Percentiles rank a stretch among this genome's conserved stretches.
phyloP scores from a whole-genome alignment of 1,284 basidiomycete species.

The Pulveroboletus sp. region DNA sequence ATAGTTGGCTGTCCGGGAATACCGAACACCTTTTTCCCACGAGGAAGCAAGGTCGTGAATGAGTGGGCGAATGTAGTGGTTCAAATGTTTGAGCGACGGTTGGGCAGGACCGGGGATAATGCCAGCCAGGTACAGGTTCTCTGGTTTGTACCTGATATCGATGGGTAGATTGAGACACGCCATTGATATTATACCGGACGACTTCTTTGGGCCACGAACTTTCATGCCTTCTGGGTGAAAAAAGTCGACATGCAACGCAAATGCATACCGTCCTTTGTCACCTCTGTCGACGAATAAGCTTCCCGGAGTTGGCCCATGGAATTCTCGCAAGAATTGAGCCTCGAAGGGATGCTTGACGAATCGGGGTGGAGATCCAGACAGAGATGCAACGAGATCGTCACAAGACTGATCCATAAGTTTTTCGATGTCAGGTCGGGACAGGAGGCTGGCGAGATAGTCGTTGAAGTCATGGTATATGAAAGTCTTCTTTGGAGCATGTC shows the following conservation, averaged over 20 bases:
- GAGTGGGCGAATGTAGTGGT: slow-evolving; percentile 15
- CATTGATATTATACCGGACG: slow-evolving; percentile 5
- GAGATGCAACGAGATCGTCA: not conserved
- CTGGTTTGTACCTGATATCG: slow-evolving; percentile 3
- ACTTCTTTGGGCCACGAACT: not conserved
- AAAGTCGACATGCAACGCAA: slow-evolving; percentile 3
- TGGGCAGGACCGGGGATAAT: slow-evolving; percentile 18
- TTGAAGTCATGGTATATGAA: slow-evolving; percentile 16
- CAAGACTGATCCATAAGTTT: slow-evolving; percentile 9
- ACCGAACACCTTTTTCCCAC: slow-evolving; percentile 15
- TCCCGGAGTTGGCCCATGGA: not conserved
- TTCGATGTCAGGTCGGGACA: slow-evolving; percentile 5
- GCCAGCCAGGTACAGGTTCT: slow-evolving; percentile 14
- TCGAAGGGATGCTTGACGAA: slow-evolving; percentile 13
- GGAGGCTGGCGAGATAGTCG: slow-evolving; percentile 3
- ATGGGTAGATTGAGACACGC: slow-evolving; percentile 7
- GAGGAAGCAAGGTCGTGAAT: slow-evolving; percentile 7
- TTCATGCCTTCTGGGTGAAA: slow-evolving; percentile 6
- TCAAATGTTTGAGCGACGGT: slow-evolving; percentile 13
- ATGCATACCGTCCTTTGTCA: not conserved
- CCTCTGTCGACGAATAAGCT: slow-evolving; percentile 9
- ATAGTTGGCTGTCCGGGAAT: slow-evolving; percentile 1
- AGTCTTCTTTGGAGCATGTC: not conserved
- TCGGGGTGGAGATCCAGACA: not conserved
- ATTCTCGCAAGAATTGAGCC: slow-evolving; percentile 9